Conservation (phyloP, 805 yeast genomes). For the Scheffersomyces ergatensis region DNA sequence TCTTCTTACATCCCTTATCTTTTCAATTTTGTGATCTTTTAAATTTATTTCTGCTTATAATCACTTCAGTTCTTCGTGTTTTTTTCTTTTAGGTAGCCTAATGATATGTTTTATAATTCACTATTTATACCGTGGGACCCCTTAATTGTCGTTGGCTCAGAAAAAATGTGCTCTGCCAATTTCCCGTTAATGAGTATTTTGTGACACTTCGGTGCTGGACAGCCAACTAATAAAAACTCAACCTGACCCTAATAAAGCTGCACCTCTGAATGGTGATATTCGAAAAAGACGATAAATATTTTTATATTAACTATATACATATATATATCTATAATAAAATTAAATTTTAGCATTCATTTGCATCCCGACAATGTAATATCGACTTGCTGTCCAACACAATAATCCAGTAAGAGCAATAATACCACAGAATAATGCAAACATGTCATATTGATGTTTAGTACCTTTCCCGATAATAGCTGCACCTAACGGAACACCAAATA, state of each 20-base stretch:
- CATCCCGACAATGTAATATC: constrained; percentile 30
- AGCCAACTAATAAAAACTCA: background rate
- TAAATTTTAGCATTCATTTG: constrained; percentile 19
- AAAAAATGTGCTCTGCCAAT: too few relatives aligned
- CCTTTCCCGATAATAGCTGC: constrained; percentile 36
- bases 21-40: background rate
- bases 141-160: too few relatives aligned
- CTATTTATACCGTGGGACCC: too few relatives aligned
- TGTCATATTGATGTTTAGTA: constrained; percentile 20
- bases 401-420: constrained; percentile 23
- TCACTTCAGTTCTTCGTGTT: background rate
- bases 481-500: constrained; percentile 36
- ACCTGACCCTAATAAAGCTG: constrained; percentile 1
- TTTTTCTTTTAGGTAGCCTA: background rate
- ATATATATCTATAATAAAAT: background rate
- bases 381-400: constrained; percentile 25
- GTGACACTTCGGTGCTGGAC: too few relatives aligned
- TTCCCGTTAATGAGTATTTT: too few relatives aligned
- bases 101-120: background rate
- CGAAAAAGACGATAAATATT: constrained; percentile 1
- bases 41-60: background rate
- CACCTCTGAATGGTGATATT: constrained; percentile 1
- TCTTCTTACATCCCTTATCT: background rate
- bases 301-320: background rate
- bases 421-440: constrained; percentile 34